Evolutionary conservation across 2,329 filamentous ascomycete species (phyloP), one percentile per base, ranked within the genome.

Genomic region (Alternaria consortialis): DNA sequence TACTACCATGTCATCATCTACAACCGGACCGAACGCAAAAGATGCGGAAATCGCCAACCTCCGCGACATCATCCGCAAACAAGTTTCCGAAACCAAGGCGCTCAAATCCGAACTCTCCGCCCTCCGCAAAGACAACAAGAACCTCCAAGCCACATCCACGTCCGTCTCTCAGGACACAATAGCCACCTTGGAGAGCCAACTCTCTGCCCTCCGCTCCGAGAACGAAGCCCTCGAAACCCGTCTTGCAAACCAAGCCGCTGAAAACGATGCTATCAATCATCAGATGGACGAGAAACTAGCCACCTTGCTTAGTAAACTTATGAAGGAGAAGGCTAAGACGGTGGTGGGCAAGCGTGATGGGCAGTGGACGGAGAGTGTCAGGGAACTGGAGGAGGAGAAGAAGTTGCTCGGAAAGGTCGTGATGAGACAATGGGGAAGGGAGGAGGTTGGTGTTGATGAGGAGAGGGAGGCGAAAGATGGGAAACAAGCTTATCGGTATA

Each of bases 341-440:
- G 71, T 74, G 0, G 71, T 78, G 1, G 68, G 69, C 2, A 73
- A 72, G 53, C 59, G 76, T 11, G 76, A 78, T 52, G 74, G 69
- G 7, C 74, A 78, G 64, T 78, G 76, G 76, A 68, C 63, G 15
- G 72, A 74, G 48, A 72, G 59, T 42, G 62, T 75, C 15, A 58
- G 60, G 27, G 60, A 64, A n/a, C 36, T 69, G 12, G 60, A 67
- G 27, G 59, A 37, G 2, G 76, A 79, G 56, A 70, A 67, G 53
- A 72, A 76, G 47, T 43, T 77, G 20, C 50, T 77, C 60, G 73
- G 74, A 0, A 73, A 70, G 51, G 73, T 76, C 27, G 37, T 77
- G 39, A 66, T 79, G 69, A 63, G 75, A 62, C 74, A 79, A 55
- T 79, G 76, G 76, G 76, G 76, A 9, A 72, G 67, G 40, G 73